Base-by-base conservation (phyloP, 192 early-diverging fungal species). In the Gorgonomyces haynaldii region DNA sequence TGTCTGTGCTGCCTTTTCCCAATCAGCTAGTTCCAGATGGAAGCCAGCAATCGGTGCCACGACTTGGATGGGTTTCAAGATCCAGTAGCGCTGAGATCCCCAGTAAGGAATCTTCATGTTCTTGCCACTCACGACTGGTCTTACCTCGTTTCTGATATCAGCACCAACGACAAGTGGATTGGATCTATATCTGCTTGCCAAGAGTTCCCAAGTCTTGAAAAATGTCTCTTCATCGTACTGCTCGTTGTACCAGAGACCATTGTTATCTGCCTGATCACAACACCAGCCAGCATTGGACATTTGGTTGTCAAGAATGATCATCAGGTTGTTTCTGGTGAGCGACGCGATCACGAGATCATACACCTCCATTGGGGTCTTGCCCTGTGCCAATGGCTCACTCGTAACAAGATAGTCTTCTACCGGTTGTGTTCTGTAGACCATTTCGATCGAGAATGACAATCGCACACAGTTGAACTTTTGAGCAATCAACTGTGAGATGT, bases 381-480 rank as follows among this genome's bases (percentile, higher is more conserved):
- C 46, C 24, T 13, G 4, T n/a, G 28, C 12, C 4, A 4, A 15
- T 35, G 31, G 46, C 5, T 49, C 28, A 21, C 12, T 29, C 20
- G 31, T 49, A 6, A 49, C 7, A 6, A 49, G 16, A 1, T 13
- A 6, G 5, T 13, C 22, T 9, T 32, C 21, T n/a, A 49, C 46
- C 9, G 17, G 7, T 24, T 21, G 34, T 13, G 22, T 49, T 6
- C 28, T 28, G 12, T 24, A 4, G 7, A 49, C 32, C 46, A 49
- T 23, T 38, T 49, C 25, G 6, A 26, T 26, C 4, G 46, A 49
- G 15, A 49, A 49, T 25, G 22, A 10, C 7, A 49, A 25, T 20
- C 46, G 46, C 10, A 49, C 28, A 15, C 46, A 49, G 32, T 49
- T 49, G 46, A 49, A 49, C n/a, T n/a, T n/a, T n/a, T n/a, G n/a